Conservation (phyloP, 1,139 yeast species). For the Pneumocystis oryctolagi region DNA sequence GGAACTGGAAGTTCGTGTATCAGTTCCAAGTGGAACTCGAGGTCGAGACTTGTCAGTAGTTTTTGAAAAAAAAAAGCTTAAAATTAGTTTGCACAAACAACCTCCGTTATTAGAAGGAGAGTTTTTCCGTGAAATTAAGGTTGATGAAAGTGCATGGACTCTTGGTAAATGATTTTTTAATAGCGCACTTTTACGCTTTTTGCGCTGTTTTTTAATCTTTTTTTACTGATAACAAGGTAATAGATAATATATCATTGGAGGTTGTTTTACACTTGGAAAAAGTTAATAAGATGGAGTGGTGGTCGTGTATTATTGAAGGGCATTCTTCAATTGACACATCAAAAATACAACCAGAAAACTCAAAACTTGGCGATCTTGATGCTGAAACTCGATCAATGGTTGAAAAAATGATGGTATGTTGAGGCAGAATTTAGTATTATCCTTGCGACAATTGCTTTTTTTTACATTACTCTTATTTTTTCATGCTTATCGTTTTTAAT, state of each 20-base stretch:
- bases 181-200: background rate
- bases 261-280: constrained; percentile 29
- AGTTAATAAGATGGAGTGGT: constrained; percentile 29
- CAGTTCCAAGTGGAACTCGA: constrained; percentile 25
- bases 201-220: background rate
- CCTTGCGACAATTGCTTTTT: background rate
- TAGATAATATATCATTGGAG: constrained; percentile 26
- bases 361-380: constrained; percentile 30
- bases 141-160: constrained; percentile 31
- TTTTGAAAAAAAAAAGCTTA: constrained; percentile 19
- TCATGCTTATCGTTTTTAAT: background rate
- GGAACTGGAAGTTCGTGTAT: constrained; percentile 28
- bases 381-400: constrained; percentile 32
- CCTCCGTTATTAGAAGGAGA: constrained; percentile 22
- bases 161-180: background rate
- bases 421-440: background rate
- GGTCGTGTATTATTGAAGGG: constrained; percentile 32
- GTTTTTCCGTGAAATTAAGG: constrained; percentile 23
- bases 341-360: constrained; percentile 30
- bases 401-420: constrained; percentile 31
- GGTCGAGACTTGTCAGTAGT: constrained; percentile 25
- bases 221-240: background rate
- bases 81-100: constrained; percentile 20
- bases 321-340: constrained; percentile 32
- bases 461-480: background rate